phyloP scores from a whole-genome alignment of 2,329 filamentous ascomycete species.

The Curvularia eragrostidis region DNA sequence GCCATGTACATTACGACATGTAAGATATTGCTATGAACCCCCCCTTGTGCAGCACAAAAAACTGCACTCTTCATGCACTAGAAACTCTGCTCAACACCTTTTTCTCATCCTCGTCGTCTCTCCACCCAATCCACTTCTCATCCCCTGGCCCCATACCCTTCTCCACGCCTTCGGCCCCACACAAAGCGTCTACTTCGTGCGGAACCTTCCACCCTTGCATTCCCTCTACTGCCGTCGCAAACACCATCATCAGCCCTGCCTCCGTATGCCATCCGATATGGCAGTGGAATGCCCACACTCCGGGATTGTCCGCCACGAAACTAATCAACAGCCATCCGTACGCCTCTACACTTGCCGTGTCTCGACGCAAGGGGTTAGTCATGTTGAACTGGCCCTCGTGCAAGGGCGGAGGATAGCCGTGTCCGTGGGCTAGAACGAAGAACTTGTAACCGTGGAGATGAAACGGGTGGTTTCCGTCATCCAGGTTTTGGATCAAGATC shows the following conservation, averaged over 20 bases:
- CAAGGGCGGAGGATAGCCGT: slow-evolving; percentile 55
- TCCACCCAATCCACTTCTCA: slow-evolving; percentile 53
- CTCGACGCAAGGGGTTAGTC: slow-evolving; percentile 63
- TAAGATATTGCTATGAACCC: neutral
- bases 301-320: slow-evolving; percentile 68
- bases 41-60: neutral
- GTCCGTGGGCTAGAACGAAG: slow-evolving; percentile 9
- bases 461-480: slow-evolving; percentile 43
- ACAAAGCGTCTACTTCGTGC: slow-evolving; percentile 55
- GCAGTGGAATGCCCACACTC: slow-evolving; percentile 70
- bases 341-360: slow-evolving; percentile 70
- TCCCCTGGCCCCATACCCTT: slow-evolving; percentile 59
- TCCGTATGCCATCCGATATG: slow-evolving; percentile 69
- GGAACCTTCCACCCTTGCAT: slow-evolving; percentile 55
- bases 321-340: slow-evolving; percentile 71
- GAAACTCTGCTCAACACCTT: neutral
- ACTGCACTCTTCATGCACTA: neutral
- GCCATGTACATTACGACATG: slow-evolving; percentile 7
- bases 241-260: slow-evolving; percentile 60
- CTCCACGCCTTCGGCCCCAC: slow-evolving; percentile 52
- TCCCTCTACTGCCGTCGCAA: slow-evolving; percentile 58
- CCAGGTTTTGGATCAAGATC: slow-evolving; percentile 47
- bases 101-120: slow-evolving; percentile 7
- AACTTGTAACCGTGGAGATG: slow-evolving; percentile 53
- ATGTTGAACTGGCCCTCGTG: slow-evolving; percentile 38